A percentile compares a stretch with the other conserved stretches of the same genome.
phyloP scores from a whole-genome alignment of 2,329 filamentous ascomycete species.

The Alternaria sp. region DNA sequence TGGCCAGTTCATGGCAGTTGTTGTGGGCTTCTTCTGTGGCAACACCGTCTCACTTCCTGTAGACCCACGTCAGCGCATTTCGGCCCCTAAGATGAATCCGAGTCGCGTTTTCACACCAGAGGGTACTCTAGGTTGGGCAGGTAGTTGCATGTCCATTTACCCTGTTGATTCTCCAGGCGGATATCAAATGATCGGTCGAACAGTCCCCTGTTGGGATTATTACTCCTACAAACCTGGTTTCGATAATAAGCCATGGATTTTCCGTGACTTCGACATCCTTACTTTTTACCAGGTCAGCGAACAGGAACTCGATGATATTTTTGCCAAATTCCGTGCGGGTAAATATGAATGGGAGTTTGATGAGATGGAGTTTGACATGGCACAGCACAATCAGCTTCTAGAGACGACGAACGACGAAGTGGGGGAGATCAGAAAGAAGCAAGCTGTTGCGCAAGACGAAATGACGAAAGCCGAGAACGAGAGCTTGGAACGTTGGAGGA shows the following conservation, averaged over 20 bases:
- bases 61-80: constrained; percentile 63
- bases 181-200: constrained; percentile 63
- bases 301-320: constrained; percentile 59
- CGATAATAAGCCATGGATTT: constrained; percentile 60
- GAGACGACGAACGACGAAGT: constrained; percentile 59
- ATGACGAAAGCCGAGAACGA: constrained; percentile 59
- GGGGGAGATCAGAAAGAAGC: constrained; percentile 53
- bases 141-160: constrained; percentile 63
- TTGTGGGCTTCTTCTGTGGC: constrained; percentile 64
- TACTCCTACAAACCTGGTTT: constrained; percentile 63
- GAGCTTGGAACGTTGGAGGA: constrained; percentile 53
- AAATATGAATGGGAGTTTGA: constrained; percentile 62
- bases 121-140: constrained; percentile 65
- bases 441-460: constrained; percentile 59
- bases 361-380: constrained; percentile 63
- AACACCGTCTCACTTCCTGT: constrained; percentile 62
- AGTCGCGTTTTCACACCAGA: constrained; percentile 65
- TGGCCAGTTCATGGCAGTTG: constrained; percentile 61
- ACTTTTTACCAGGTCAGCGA: constrained; percentile 64
- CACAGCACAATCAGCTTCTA: constrained; percentile 61
- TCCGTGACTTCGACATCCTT: constrained; percentile 65
- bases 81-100: constrained; percentile 65
- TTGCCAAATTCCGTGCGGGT: constrained; percentile 60
- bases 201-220: constrained; percentile 63
- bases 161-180: constrained; percentile 66